These are phyloP conservation scores for Arthrobotrys iridis DNA, from an alignment of 2,329 filamentous ascomycete species.

Conservation along the genomic window DNA sequence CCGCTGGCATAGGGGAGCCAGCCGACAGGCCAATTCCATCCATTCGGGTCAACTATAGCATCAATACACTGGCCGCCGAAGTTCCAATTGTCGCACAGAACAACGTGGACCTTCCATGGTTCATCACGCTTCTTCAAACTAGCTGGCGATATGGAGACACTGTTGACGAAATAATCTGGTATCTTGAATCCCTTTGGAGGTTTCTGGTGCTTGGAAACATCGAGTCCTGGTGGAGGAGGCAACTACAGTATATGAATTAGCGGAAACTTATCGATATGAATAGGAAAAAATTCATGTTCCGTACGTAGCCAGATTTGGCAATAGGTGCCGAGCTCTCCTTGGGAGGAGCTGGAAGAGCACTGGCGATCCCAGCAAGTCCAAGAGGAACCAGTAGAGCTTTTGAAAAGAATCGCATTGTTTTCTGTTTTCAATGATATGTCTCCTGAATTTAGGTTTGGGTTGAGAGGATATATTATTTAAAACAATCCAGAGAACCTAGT, in stretches of 20 bases:
- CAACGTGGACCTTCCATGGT: neutral
- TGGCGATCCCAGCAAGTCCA: neutral
- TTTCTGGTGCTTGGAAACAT: slow-evolving; percentile 1
- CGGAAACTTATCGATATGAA: too few species aligned
- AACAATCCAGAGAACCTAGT: too few species aligned
- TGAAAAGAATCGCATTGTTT: neutral
- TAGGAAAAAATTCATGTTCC: too few species aligned
- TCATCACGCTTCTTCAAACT: neutral
- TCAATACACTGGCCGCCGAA: neutral
- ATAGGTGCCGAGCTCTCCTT: neutral
- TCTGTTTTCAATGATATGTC: too few species aligned
- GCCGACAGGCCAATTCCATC: neutral
- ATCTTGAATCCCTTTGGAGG: neutral
- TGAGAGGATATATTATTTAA: too few species aligned
- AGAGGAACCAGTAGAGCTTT: neutral
- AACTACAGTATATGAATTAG: neutral
- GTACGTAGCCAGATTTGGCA: too few species aligned
- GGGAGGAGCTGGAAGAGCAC: neutral
- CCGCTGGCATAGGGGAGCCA: too few species aligned
- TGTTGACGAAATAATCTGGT: neutral
- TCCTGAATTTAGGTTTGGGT: too few species aligned
- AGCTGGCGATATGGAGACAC: neutral
- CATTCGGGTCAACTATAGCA: neutral
- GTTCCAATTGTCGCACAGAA: slow-evolving; percentile 9
- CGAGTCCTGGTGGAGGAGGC: neutral